Evolutionary conservation across 2,329 filamentous ascomycete genomes (phyloP), one percentile per base, ranked within the genome.

Genomic region (Cryphonectria carpinicola): DNA sequence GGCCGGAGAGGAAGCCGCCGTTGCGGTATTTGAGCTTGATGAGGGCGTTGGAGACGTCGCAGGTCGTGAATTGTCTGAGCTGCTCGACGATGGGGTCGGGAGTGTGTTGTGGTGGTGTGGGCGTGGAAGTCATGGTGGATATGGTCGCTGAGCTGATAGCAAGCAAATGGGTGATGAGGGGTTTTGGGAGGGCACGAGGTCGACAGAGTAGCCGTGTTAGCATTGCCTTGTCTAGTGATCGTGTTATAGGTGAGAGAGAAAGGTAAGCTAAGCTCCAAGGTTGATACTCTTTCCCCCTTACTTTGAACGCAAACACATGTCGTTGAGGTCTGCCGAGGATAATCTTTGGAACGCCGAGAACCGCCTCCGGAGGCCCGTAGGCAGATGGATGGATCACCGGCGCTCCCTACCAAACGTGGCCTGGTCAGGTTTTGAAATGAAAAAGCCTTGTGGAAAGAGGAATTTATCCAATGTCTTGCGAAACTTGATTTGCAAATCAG

Each of bases 1-100:
- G 78, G 17, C 85, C 85, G 2, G 83, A 81, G 1, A 88, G 80
- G 76, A 88, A 89, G 60, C 86, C 86, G 72, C 86, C 86, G 74
- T 86, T 78, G 71, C 77, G 80, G 67, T 80, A 77, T 60, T 82
- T 81, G 60, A 88, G 79, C 76, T 87, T 87, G 73, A 80, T 80
- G 2, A 88, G 81, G 1, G 85, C 86, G 72, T 87, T 86, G 61
- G 84, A 83, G 56, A 87, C 83, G 74, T 86, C 84, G 76, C 82
- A 85, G 46, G 82, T 86, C 17, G 80, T 79, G 71, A 77, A 81
- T n/a, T 77, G 73, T 28, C 76, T 73, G 64, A 82, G 74, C 39
- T 76, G 77, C 67, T 73, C 74, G 65, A 80, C 74, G 32, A 81
- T 77, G 17, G 75, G 74, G 70, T 81, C 78, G 14, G 39, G 13